Evolutionary conservation across 2,329 filamentous ascomycete species (phyloP), one percentile per base, ranked within the genome.

Genomic region (Clonostachys solani): DNA sequence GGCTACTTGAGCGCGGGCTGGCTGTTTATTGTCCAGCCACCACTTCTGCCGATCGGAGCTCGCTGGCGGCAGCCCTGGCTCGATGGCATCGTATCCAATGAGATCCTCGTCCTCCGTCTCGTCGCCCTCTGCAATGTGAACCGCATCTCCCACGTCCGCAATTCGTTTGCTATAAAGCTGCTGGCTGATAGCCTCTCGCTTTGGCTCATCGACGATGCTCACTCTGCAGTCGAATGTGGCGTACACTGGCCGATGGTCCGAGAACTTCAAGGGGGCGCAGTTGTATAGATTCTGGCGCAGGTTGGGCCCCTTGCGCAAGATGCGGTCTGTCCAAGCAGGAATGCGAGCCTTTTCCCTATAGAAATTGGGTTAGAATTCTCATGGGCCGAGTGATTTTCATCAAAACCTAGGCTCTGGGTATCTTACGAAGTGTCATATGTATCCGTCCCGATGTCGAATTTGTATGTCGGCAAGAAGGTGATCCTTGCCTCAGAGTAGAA

Each of bases 241-340:
- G 66, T 89, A 96, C 1, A 99, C 92, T 3, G 94, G 94, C n/a
- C 92, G 81, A 65, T 99, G 94, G 60, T 99, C 94, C 0, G 94
- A 99, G 63, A 97, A 96, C 12, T 79, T 81, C 35, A 99, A 73
- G 33, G 89, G 84, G 5, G 92, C 91, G 46, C 81, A 86, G 58
- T 89, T 81, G 66, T 99, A 99, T 33, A 87, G 79, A 12, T 87
- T 73, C 62, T 97, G 94, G 40, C 84, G 83, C 35, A 99, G 77
- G 55, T 90, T 92, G 50, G 80, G 73, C 8, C 94, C 94, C 68
- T 92, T 95, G 49, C 89, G 86, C 9, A 99, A 71, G 42, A 99
- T 87, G 36, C 94, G 87, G 66, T 99, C 94, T 50, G 92, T 96
- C 94, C 94, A 99, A 1, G 94, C 94, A 4, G 94, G 94, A 52